These are phyloP conservation scores for Russula sp. DNA, from an alignment of 768 basidiomycete species.

Conservation along the genomic window DNA sequence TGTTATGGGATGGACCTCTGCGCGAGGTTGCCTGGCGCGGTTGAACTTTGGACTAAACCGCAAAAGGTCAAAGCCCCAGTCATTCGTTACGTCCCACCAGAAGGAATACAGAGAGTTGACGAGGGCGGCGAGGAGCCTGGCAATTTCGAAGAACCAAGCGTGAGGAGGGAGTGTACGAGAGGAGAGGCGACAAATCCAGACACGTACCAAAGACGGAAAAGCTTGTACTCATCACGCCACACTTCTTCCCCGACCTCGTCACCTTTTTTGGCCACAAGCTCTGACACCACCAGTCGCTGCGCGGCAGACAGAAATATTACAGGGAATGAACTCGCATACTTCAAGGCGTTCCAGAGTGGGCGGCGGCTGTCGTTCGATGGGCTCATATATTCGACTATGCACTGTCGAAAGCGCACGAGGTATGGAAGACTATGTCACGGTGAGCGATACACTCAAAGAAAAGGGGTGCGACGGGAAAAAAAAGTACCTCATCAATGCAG, in stretches of 20 bases:
- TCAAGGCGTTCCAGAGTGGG: slow-evolving; percentile 84
- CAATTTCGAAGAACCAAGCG: not conserved
- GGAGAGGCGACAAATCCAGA: not conserved
- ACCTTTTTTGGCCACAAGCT: slow-evolving; percentile 45
- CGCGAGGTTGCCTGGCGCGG: slow-evolving; percentile 29
- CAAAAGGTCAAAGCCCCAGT: slow-evolving; percentile 89
- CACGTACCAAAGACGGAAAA: slow-evolving; percentile 76
- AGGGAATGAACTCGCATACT: slow-evolving; percentile 95
- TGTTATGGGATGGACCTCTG: slow-evolving; percentile 40
- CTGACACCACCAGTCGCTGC: slow-evolving; percentile 64
- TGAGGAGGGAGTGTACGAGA: not conserved
- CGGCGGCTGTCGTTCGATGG: slow-evolving; percentile 57
- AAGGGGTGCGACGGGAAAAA: not conserved
- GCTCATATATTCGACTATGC: slow-evolving; percentile 71
- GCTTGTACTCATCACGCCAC: slow-evolving; percentile 70
- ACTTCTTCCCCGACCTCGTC: slow-evolving; percentile 35
- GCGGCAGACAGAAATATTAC: slow-evolving; percentile 92
- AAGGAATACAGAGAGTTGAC: slow-evolving; percentile 93
- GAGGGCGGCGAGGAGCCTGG: slow-evolving; percentile 74
- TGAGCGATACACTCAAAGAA: not conserved
- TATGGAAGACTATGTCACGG: slow-evolving; percentile 66
- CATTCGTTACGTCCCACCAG: slow-evolving; percentile 98
- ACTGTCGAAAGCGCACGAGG: slow-evolving; percentile 88
- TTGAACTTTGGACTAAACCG: slow-evolving; percentile 24
- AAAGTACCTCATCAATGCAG: slow-evolving; percentile 78